Evolutionary conservation across 768 basidiomycete genomes (phyloP).

Genomic region (Collybia sp.): DNA sequence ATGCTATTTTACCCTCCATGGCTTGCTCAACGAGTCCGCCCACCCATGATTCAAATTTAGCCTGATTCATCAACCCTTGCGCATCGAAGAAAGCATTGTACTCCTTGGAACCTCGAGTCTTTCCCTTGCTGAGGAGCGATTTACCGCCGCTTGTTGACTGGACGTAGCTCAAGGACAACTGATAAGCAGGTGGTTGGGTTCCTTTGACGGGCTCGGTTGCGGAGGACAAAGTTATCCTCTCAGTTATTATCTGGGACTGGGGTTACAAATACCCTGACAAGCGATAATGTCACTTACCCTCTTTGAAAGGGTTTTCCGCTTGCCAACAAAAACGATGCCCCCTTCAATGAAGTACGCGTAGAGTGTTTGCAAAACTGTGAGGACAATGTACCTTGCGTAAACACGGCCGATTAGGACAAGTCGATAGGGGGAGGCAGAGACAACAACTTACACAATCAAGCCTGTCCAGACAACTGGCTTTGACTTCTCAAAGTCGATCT

Average conservation of each 20-base stretch:
- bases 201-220: constrained; percentile 54
- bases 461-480: constrained; percentile 80
- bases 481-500: constrained; percentile 83
- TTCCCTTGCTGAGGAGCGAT: constrained; percentile 70
- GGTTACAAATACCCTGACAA: constrained; percentile 37
- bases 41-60: constrained; percentile 74
- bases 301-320: constrained; percentile 86
- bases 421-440: constrained; percentile 5
- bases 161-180: constrained; percentile 62
- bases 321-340: constrained; percentile 81
- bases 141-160: constrained; percentile 85
- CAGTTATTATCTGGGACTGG: constrained; percentile 73
- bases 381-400: constrained; percentile 59
- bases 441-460: constrained; percentile 61
- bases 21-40: constrained; percentile 64
- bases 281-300: constrained; percentile 47
- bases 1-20: constrained; percentile 65
- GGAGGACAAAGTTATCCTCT: constrained; percentile 78
- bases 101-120: constrained; percentile 47
- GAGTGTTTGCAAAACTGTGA: constrained; percentile 69
- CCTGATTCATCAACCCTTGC: constrained; percentile 74
- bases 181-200: constrained; percentile 59
- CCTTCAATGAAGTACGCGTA: constrained; percentile 88
- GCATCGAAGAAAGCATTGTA: constrained; percentile 82
- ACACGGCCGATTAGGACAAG: constrained; percentile 4